These are phyloP conservation scores for Nissolia schottii DNA, from an alignment of 306 rosid species.

Conservation along the genomic window DNA sequence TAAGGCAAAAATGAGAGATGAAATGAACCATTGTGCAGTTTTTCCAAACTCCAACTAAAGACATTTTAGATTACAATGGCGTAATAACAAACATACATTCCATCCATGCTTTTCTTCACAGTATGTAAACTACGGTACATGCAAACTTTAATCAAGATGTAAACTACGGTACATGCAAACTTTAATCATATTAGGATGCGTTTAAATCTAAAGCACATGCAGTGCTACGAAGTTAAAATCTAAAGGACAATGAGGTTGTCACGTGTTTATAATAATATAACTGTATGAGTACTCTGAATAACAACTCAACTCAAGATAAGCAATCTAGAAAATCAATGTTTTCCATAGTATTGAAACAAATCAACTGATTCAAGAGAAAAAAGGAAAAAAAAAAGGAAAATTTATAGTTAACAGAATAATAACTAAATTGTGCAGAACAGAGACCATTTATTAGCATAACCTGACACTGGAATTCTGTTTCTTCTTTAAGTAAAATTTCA, in stretches of 20 bases:
- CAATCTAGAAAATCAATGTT: conserved; percentile 2
- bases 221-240: background rate
- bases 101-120: background rate
- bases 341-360: conserved; percentile 14
- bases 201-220: background rate
- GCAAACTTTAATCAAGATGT: background rate
- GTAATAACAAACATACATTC: background rate
- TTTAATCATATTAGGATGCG: background rate
- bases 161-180: background rate
- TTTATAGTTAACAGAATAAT: conserved; percentile 4
- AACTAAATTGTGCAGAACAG: conserved; percentile 24
- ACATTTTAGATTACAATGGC: background rate
- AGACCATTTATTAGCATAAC: conserved; percentile 31
- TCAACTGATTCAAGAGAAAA: background rate
- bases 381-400: conserved; percentile 12
- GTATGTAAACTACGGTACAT: background rate
- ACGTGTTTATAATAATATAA: background rate
- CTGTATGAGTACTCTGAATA: background rate
- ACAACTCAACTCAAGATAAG: background rate
- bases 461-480: conserved; percentile 28
- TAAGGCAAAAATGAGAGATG: background rate
- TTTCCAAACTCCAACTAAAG: background rate
- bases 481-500: conserved; percentile 25
- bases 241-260: conserved; percentile 5
- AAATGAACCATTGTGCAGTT: background rate